phyloP scores from a whole-genome alignment of 345 rosid species.

The Salix brachista region DNA sequence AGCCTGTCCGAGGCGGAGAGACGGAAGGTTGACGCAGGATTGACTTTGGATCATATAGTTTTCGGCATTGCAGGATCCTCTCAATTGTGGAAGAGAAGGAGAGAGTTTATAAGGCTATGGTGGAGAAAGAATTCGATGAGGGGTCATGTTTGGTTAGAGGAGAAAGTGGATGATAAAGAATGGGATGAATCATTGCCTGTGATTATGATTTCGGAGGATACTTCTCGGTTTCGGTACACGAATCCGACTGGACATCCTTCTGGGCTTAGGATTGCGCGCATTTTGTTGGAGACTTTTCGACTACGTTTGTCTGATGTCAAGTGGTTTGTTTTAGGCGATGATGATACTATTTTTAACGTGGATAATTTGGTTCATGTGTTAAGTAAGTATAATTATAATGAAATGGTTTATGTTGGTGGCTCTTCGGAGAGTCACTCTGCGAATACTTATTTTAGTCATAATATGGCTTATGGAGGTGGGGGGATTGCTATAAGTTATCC shows the following conservation, averaged over 20 bases:
- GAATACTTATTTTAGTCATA: slow-evolving; percentile 73
- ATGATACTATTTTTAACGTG: slow-evolving; percentile 79
- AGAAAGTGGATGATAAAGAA: slow-evolving; percentile 37
- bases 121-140: slow-evolving; percentile 72
- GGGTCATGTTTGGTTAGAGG: slow-evolving; percentile 88
- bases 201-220: slow-evolving; percentile 73
- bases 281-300: slow-evolving; percentile 64
- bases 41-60: slow-evolving; percentile 48
- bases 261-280: slow-evolving; percentile 82
- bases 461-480: slow-evolving; percentile 96
- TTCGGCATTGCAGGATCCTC: slow-evolving; percentile 96
- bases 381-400: slow-evolving; percentile 64
- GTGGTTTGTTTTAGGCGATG: slow-evolving; percentile 91
- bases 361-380: slow-evolving; percentile 62
- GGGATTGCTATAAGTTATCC: slow-evolving; percentile 90
- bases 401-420: slow-evolving; percentile 78
- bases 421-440: slow-evolving; percentile 94
- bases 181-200: slow-evolving; percentile 62
- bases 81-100: slow-evolving; percentile 69
- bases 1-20: slow-evolving; percentile 32
- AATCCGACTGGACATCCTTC: slow-evolving; percentile 93
- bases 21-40: slow-evolving; percentile 3
- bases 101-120: slow-evolving; percentile 82
- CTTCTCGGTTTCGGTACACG: slow-evolving; percentile 82
- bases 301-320: slow-evolving; percentile 55